phyloP scores from a whole-genome alignment of 805 yeast genomes.

The Kodamaea nitidulidarum region DNA sequence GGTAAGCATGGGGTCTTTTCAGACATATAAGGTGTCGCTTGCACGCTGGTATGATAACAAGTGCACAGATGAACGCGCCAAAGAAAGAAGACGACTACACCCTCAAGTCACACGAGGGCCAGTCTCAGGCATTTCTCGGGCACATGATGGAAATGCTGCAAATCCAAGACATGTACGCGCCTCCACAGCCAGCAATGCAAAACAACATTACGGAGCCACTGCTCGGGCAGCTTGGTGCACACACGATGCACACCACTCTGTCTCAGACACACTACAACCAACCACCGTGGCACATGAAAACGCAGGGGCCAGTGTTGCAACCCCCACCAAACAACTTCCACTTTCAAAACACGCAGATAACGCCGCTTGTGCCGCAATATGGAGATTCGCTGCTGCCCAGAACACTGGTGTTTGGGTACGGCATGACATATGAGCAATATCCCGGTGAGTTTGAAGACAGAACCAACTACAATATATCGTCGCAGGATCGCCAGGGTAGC shows the following conservation, averaged over 20 bases:
- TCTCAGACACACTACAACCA: background rate
- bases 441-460: background rate
- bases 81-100: constrained; percentile 1
- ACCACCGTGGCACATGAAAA: background rate
- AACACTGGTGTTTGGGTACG: constrained; percentile 4
- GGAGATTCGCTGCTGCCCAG: background rate
- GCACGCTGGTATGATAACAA: background rate
- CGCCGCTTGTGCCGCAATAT: background rate
- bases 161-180: constrained; percentile 2
- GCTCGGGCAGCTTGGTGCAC: background rate
- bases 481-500: constrained; percentile 1
- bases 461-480: background rate
- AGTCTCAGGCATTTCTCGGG: background rate
- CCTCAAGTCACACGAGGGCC: background rate
- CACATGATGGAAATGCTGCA: constrained; percentile 2
- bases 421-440: background rate
- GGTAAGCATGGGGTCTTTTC: background rate
- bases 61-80: background rate
- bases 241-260: background rate
- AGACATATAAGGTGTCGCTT: background rate
- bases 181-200: background rate
- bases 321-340: background rate
- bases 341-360: background rate
- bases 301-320: background rate
- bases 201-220: background rate